phyloP scores from a whole-genome alignment of 1,139 yeast species.

The Candida freyschussii region DNA sequence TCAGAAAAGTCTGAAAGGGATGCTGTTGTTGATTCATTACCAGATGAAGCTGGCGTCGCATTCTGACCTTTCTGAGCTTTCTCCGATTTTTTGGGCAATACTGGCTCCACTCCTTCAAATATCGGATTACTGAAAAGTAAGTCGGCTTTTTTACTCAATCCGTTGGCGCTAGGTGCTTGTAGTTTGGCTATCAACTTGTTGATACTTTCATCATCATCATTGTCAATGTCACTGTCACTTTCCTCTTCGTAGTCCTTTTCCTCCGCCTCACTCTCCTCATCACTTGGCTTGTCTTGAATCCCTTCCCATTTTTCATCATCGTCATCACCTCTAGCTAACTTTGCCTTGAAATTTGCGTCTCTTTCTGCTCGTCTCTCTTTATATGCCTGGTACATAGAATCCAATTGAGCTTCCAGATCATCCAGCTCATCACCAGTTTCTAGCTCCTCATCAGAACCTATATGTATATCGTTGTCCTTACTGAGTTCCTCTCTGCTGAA shows the following conservation, averaged over 20 bases:
- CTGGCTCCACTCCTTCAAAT: slow-evolving; percentile 52
- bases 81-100: slow-evolving; percentile 1
- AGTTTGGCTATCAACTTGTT: slow-evolving; percentile 54
- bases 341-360: slow-evolving; percentile 77
- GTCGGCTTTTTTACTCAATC: slow-evolving; percentile 67
- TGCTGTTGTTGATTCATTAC: slow-evolving; percentile 20
- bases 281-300: slow-evolving; percentile 45
- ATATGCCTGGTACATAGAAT: slow-evolving; percentile 72
- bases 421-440: slow-evolving; percentile 61
- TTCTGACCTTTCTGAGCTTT: slow-evolving; percentile 15
- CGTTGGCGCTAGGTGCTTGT: slow-evolving; percentile 43
- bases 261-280: slow-evolving; percentile 29
- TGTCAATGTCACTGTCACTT: slow-evolving; percentile 40
- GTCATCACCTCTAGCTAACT: slow-evolving; percentile 73
- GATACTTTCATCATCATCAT: slow-evolving; percentile 75
- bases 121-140: slow-evolving; percentile 76
- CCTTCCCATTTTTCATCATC: slow-evolving; percentile 90
- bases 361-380: slow-evolving; percentile 72
- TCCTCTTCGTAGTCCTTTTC: slow-evolving; percentile 36
- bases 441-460: slow-evolving; percentile 41
- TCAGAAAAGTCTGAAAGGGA: slow-evolving; percentile 17
- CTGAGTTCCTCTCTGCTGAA: slow-evolving; percentile 52
- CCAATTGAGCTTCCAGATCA: slow-evolving; percentile 74
- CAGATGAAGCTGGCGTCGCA: slow-evolving; percentile 11
- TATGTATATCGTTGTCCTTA: slow-evolving; percentile 48